Evolutionary conservation across 176 grass and related monocot genomes (phyloP).

Genomic region (Elymus sibiricus): DNA sequence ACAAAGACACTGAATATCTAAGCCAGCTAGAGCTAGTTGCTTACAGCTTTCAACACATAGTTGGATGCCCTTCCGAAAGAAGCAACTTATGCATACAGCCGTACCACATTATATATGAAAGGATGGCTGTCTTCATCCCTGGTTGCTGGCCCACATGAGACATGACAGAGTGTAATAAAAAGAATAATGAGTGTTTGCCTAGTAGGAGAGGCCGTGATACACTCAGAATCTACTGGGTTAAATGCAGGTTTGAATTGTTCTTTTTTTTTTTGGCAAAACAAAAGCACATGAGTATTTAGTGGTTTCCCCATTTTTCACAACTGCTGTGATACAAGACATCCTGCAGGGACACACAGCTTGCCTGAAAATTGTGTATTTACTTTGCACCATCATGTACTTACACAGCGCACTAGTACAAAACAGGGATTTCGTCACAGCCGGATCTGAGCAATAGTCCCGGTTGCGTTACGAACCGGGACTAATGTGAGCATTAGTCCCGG

Average conservation of each 20-base stretch:
- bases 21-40: background rate
- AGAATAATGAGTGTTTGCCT: background rate
- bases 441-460: too few species aligned
- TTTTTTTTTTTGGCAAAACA: background rate
- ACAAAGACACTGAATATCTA: too few species aligned
- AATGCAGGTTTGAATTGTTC: background rate
- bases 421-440: too few species aligned
- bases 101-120: too few species aligned
- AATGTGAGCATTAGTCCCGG: too few species aligned
- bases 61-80: too few species aligned
- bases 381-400: too few species aligned
- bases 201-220: background rate
- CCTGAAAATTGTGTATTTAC: background rate
- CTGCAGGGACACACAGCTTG: background rate
- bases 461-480: too few species aligned
- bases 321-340: too few species aligned
- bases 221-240: background rate
- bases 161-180: background rate
- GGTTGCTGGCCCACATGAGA: background rate
- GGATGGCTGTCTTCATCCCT: background rate
- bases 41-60: background rate
- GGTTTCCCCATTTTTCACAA: background rate
- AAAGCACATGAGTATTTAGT: background rate
- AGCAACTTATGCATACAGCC: too few species aligned
- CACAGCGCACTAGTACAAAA: too few species aligned